Evolutionary conservation across 2,329 filamentous ascomycete genomes (phyloP), one percentile per base, ranked within the genome.

Genomic region (Hymenoscyphus salicellus): DNA sequence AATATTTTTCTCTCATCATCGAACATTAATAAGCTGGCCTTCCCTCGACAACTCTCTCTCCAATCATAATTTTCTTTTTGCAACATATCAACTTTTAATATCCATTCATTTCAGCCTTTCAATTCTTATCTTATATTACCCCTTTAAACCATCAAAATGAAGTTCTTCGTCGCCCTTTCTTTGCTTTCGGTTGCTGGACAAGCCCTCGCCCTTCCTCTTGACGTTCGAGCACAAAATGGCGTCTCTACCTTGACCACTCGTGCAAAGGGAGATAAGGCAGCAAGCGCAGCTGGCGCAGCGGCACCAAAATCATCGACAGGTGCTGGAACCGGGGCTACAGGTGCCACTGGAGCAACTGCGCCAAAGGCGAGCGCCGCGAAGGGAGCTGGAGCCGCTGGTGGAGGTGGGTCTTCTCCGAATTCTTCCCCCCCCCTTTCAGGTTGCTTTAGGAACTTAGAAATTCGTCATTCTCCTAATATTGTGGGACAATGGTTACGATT

Each of bases 61-160:
- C 43, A 52, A 11, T 26, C 4, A 26, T 52, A 26, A 52, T 52
- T 52, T 46, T 26, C 6, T 14, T 23, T 23, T 23, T 20, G 46
- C 36, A 38, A 17, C 14, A 38, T 52, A 52, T 52, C n/a, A 52
- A 23, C 11, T 52, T 52, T 23, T 52, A 52, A 52, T 52, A 52
- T 26, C 10, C 46, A 52, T 14, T 52, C 46, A 5, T 52, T 52
- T 52, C 11, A 14, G 1, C 1, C 20, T 52, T 52, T 52, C 23
- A 11, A 23, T 52, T 52, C 43, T 52, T 52, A 26, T 23, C 26
- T 3, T 11, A 56, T 46, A 57, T 32, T 55, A 61, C 49, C 36
- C 41, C 36, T 64, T 36, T 63, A 20, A 32, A 65, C 63, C 33
- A 58, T 65, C 63, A 67, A 52, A 49, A 70, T 69, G 68, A 66